Evolutionary conservation across 805 yeast species (phyloP), one percentile per base, ranked within the genome.

Genomic region (Starmera quercuum): DNA sequence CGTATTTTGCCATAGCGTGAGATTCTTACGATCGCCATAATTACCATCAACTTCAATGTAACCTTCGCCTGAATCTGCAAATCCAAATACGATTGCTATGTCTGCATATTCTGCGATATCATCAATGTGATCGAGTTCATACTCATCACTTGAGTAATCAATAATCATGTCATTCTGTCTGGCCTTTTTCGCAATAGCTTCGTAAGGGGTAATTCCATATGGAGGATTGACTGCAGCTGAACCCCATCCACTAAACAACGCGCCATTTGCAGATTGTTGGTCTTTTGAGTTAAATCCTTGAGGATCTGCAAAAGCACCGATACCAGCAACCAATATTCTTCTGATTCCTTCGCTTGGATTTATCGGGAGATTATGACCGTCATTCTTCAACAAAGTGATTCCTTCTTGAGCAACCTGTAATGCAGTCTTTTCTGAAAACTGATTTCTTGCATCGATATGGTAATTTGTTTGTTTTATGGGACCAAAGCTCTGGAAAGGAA

Each of bases 221-320:
- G 78, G 77, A 28, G 72, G 67, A 41, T 64, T 68, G 12, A 68
- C 78, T 9, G 77, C 62, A 1, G 80, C 75, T 5, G 83, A 75
- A 0, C 83, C 84, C 78, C 83, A 73, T 11, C 83, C 83, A 20
- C 70, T 62, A 22, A 73, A 68, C 27, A 76, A 46, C 2, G 73
- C 66, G 3, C 83, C 84, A 36, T 69, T 64, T 9, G 61, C 60
- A 39, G 74, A 66, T 30, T 61, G 63, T 46, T 69, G 73, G 46
- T 75, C 80, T 37, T 61, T 66, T 36, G 75, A 68, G 42, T 68
- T 71, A 41, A 70, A 64, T 0, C 82, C 83, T 29, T 61, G 55
- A 1, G 73, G 63, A 39, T 66, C 71, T 2, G 66, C 54, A 3
- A 68, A 69, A 3, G 80, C 79, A 3, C 73, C 78, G 5, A 60